Evolutionary conservation across 306 rosid species (phyloP), one percentile per base, ranked within the genome.

Genomic region (Pyrus betulifolia): DNA sequence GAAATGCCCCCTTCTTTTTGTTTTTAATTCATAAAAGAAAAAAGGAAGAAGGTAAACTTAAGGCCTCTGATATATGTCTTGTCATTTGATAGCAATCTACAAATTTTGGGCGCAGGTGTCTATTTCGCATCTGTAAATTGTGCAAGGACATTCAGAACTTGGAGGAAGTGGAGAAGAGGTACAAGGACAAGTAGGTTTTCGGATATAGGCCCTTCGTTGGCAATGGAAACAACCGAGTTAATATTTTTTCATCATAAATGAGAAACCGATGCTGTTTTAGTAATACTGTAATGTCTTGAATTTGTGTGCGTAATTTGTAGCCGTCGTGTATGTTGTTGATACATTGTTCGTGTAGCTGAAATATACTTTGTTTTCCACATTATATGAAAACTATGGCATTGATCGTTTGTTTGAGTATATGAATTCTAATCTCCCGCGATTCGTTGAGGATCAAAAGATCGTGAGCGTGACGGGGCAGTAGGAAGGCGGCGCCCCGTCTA

Each of bases 161-260:
- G 88, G 99, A 92, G 92, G 96, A 89, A 79, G 87, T 87, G 83
- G 99, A 96, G 87, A 96, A 91, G 93, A 86, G 91, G 82, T 58
- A 40, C 85, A 91, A 96, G 89, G 85, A 88, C 4, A 27, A 92
- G 88, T 96, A 89, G 81, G 18, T 65, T 79, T 40, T 67, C 69
- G 38, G 71, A 40, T 54, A 45, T 4, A 55, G 78, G 71, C 65
- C 76, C 23, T 71, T 74, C 14, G 49, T 35, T 28, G 35, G 21
- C 49, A 19, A 57, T 59, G 55, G 70, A 57, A n/a, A 57, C 45
- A 35, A 67, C 73, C 2, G n/a, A 66, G 61, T 73, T 66, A 17
- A 17, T 44, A 58, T 31, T 46, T 23, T 31, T 66, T n/a, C 28
- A 11, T 70, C 57, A 17, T 22, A 44, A 66, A 28, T 12, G 70